Base-by-base conservation (phyloP, 139 green algal species). In the Desmodesmus armatus region DNA sequence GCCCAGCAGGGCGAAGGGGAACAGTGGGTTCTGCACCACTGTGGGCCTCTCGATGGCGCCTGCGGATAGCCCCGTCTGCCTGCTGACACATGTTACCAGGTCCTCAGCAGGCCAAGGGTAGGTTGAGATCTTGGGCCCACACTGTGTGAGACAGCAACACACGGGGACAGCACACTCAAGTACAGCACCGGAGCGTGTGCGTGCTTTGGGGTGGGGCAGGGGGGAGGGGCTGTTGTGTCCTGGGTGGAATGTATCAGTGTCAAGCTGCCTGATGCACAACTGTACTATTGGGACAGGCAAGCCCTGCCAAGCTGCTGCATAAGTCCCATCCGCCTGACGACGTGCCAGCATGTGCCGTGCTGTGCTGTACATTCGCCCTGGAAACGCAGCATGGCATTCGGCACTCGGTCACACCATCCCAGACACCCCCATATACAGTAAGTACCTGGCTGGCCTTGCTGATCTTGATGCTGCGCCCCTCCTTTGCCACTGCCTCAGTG, bases 61-160 rank as follows among this genome's bases (percentile, higher is more conserved):
- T 25, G 87, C 78, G 1, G 71, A 21, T 2, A 94, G 17, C 49
- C 87, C 91, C 0, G 82, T 37, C 21, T 33, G 87, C 27, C 84
- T 27, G 5, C 27, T 60, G 88, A 96, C 15, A 72, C 87, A 93
- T 0, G 60, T 43, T 6, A 88, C 85, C 33, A 97, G 91, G 23
- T 85, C 76, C 63, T 96, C 86, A 0, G 94, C 91, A 2, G 76
- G 75, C 93, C 93, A 96, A 41, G 91, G 92, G 65, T 94, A 94
- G 19, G 40, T 41, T 17, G 33, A 69, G 71, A 87, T 77, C 41
- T 69, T 31, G 21, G 27, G 19, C 17, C 51, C 49, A 31, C 80
- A 86, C 80, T 86, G 69, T 33, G n/a, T n/a, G n/a, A 41, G 25
- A 25, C n/a, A n/a, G 69, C 6, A 79, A 37, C 35, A 27, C 39